Evolutionary conservation across 2,329 filamentous ascomycete genomes (phyloP).

Genomic region (Cytospora paraplurivora): DNA sequence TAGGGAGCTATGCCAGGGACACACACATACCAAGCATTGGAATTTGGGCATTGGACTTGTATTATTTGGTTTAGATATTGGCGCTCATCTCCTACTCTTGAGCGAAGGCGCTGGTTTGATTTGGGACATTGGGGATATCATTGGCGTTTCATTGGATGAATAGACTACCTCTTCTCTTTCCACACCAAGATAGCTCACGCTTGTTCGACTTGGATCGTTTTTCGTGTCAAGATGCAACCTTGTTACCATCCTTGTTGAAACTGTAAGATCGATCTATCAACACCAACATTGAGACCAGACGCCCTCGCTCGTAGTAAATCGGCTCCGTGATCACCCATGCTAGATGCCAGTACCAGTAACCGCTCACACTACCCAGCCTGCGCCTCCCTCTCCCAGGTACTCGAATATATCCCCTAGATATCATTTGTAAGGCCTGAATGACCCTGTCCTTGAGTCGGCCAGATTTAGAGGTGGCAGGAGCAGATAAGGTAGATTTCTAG

Average conservation of each 20-base stretch:
- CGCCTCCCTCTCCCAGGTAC: no score
- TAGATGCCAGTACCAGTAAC: background rate
- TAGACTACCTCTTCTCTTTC: conserved; percentile 24
- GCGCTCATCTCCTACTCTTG: conserved; percentile 17
- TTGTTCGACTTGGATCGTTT: background rate
- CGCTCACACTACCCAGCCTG: no score
- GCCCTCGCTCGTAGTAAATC: background rate
- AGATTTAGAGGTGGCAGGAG: no score
- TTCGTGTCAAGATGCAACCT: background rate
- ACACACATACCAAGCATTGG: background rate
- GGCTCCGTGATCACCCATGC: background rate
- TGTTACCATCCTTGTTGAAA: background rate
- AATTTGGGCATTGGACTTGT: background rate
- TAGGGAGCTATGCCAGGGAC: background rate
- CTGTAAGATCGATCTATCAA: background rate
- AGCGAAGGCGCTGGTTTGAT: conserved; percentile 14
- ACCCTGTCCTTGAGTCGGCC: no score
- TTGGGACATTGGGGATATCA: conserved; percentile 8
- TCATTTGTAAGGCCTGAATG: no score
- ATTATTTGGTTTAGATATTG: background rate
- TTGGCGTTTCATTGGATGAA: conserved; percentile 3
- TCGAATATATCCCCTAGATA: no score
- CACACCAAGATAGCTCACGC: conserved; percentile 12
- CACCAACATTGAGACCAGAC: background rate
- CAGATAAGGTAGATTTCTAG: no score